Base-by-base conservation (phyloP, 78 protist genomes). In the Cavenderia fasciculata region DNA sequence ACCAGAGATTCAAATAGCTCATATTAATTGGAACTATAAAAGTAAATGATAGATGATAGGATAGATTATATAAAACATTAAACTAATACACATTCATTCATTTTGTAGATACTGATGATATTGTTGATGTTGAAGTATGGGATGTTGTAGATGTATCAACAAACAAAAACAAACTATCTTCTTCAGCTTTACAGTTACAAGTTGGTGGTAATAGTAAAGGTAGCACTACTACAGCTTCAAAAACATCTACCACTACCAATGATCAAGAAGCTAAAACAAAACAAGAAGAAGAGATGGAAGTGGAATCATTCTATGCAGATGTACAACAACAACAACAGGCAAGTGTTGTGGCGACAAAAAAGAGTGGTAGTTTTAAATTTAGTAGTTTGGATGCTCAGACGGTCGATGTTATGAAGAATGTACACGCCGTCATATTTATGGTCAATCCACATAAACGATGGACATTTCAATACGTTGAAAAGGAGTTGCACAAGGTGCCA, bases 1-100 rank as follows among this genome's bases (percentile, higher is more conserved):
- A 31, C 86, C 92, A 8, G 86, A 86, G 27, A 86, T 86, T 1
- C 79, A 86, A 43, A 68, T 86, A 65, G 49, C 87, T 10, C 92
- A 86, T 59, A 86, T 86, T 7, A 74, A 86, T 41, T 86, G 92
- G 92, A 74, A 86, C 61, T 86, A 86, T 75, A 86, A 86, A 66
- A 75, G 92, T 86, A 71, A 0, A 62, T 18, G 34, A 54, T 31
- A 36, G 7, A 75, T 40, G 2, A 59, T 40, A 72, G 7, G 69
- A 14, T 14, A 62, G 14, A 62, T 18, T 14, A 49, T 49, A 49
- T 49, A 12, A 14, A 14, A 14, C 54, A 18, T 49, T 18, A 49
- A 14, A 49, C 46, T 62, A 62, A 62, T 14, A 12, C 12, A 62
- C 69, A 14, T 14, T 18, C 46, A 41, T 14, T 38, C 14, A 2